Evolutionary conservation across 2,329 filamentous ascomycete genomes (phyloP).

Genomic region (Proliferodiscus dingleyae): DNA sequence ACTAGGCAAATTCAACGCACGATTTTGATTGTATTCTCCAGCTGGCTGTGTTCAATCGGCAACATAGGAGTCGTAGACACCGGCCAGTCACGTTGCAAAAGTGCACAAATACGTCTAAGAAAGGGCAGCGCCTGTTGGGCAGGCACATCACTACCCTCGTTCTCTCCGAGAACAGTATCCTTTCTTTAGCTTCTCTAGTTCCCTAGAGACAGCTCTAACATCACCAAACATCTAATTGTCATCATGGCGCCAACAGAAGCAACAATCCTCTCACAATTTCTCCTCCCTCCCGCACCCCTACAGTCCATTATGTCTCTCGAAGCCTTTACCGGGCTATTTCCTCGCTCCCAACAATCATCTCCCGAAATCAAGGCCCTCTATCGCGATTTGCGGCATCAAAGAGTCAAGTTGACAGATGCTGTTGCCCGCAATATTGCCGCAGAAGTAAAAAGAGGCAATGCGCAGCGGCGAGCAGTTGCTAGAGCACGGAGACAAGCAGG

Average conservation of each 20-base stretch:
- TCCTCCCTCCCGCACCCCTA: conserved; percentile 70
- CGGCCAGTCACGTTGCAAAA: too few species aligned
- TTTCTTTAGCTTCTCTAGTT: neutral
- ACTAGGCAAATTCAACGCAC: too few species aligned
- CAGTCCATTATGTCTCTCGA: conserved; percentile 68
- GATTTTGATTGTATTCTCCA: too few species aligned
- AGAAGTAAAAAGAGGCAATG: conserved; percentile 59
- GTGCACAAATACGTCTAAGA: too few species aligned
- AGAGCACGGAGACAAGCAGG: conserved; percentile 48
- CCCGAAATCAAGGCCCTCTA: conserved; percentile 50
- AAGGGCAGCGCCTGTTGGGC: neutral
- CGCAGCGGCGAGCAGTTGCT: conserved; percentile 53
- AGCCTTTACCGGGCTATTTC: conserved; percentile 74
- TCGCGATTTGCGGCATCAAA: conserved; percentile 71
- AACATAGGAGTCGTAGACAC: too few species aligned
- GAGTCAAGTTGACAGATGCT: conserved; percentile 62
- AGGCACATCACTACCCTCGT: neutral
- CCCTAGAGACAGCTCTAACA: neutral
- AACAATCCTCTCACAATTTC: conserved; percentile 70
- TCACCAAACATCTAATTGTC: neutral
- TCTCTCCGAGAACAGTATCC: neutral
- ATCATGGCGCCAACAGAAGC: conserved; percentile 70
- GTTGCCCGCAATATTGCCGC: conserved; percentile 60
- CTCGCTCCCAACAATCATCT: conserved; percentile 42
- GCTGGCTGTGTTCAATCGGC: too few species aligned